Evolutionary conservation across 352 stramenopile species (phyloP).

Genomic region (Pythium coloratum): DNA sequence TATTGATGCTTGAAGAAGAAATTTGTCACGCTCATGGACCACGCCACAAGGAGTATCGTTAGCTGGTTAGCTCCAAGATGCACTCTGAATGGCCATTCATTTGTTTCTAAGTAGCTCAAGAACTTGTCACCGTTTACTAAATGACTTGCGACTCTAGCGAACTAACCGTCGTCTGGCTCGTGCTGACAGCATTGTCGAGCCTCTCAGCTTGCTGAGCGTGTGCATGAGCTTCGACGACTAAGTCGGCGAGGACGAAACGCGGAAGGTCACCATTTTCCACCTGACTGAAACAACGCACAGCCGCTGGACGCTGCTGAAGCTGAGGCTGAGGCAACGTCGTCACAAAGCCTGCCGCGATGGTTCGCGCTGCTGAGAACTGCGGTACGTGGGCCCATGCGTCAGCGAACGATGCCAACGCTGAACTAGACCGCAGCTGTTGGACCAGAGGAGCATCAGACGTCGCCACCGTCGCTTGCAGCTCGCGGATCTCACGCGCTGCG

Average conservation of each 20-base stretch:
- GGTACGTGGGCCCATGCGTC: conserved; percentile 19
- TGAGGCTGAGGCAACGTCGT: conserved; percentile 7
- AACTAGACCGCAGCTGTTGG: conserved; percentile 1
- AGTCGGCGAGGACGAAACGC: conserved; percentile 9
- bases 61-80: too few species aligned
- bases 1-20: too few species aligned
- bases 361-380: conserved; percentile 14
- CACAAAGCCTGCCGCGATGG: conserved; percentile 26
- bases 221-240: conserved; percentile 18
- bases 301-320: not conserved
- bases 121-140: not conserved
- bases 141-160: not conserved
- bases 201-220: conserved; percentile 18
- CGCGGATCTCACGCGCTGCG: conserved; percentile 30
- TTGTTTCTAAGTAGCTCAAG: too few species aligned
- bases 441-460: not conserved
- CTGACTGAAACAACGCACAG: conserved; percentile 1
- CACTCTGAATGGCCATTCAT: too few species aligned
- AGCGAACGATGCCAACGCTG: not conserved
- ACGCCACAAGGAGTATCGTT: too few species aligned
- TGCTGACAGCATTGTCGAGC: not conserved
- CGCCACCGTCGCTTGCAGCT: conserved; percentile 6
- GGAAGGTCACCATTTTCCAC: conserved; percentile 17
- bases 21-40: too few species aligned
- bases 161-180: not conserved